Base-by-base conservation (phyloP, 164 flowering plant genomes). In the Nymphaea colorata region DNA sequence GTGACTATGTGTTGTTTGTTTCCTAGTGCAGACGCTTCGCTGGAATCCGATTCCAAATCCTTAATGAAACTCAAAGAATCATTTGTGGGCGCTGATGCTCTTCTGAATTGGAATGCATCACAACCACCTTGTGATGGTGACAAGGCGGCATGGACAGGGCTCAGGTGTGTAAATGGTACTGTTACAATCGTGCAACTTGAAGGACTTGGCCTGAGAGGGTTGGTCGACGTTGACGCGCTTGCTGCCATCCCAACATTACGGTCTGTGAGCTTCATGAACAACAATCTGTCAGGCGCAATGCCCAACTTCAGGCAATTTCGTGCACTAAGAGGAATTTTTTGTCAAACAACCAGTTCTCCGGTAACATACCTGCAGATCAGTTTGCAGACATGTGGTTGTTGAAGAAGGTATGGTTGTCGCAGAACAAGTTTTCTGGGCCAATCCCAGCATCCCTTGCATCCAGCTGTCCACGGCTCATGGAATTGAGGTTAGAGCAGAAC, bases 141-240 rank as follows among this genome's bases (percentile, higher is more conserved):
- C 18, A 42, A n/a, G 3, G 71, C 69, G 25, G 83, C 73, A n/a
- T 90, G 98, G 98, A 66, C 4, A 2, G 93, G 88, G 2, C 74
- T 90, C 18, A 62, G 79, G 42, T 93, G 98, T 66, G 43, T 70
- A 3, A 62, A 65, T 1, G 83, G 79, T 6, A 41, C 15, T 0
- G 75, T 89, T 0, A 73, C 75, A 76, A 90, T 88, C 0, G 47
- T 92, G n/a, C 76, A 74, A 70, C 85, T 89, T 4, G 86, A 89
- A 74, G 71, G 79, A 41, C 76, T 83, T 86, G 79, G 81, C 1
- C 73, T 91, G 14, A 64, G 41, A 41, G 96, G 98, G 5, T 2
- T 3, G 1, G 70, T 85, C 1, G 79, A 86, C 14, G 14, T 83
- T 1, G 79, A 82, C 6, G 4, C 83, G 3, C 80, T 89, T 0